Evolutionary conservation across 192 early-diverging fungal genomes (phyloP).

Genomic region (Thamnidium elegans): DNA sequence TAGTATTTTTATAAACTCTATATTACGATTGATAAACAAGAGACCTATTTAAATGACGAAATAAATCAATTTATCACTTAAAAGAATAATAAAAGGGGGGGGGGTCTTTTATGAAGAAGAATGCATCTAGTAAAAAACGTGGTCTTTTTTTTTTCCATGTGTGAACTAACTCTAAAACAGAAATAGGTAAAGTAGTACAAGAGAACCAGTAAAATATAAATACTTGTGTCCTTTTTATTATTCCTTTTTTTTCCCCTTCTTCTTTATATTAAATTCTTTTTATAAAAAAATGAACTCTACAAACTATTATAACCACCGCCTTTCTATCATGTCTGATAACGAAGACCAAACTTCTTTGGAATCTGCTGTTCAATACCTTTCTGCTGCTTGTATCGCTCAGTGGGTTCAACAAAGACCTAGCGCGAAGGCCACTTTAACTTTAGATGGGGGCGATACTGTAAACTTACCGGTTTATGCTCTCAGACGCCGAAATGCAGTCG

Average conservation of each 20-base stretch:
- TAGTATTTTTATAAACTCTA: too few species aligned
- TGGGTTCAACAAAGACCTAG: slow-evolving; percentile 20
- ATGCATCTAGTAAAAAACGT: too few species aligned
- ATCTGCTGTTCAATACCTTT: slow-evolving; percentile 12
- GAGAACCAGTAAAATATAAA: neutral
- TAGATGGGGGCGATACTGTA: slow-evolving; percentile 21
- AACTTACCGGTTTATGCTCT: slow-evolving; percentile 28
- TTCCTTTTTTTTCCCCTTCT: neutral
- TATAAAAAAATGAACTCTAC: slow-evolving; percentile 10
- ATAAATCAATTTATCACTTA: too few species aligned
- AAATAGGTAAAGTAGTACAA: too few species aligned
- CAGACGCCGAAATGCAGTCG: slow-evolving; percentile 31
- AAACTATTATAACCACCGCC: slow-evolving; percentile 5
- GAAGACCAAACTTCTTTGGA: slow-evolving; percentile 10
- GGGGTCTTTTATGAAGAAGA: too few species aligned
- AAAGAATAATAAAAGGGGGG: too few species aligned
- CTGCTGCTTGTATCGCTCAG: slow-evolving; percentile 19
- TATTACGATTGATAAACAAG: too few species aligned
- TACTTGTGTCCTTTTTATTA: neutral
- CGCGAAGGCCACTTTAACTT: slow-evolving; percentile 14
- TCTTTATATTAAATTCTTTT: neutral
- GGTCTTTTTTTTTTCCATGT: too few species aligned
- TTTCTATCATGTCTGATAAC: slow-evolving; percentile 12
- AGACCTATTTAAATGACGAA: too few species aligned
- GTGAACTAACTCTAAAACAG: too few species aligned